Evolutionary conservation across 176 grass and related monocot species (phyloP).

Genomic region (Raddia guianensis): DNA sequence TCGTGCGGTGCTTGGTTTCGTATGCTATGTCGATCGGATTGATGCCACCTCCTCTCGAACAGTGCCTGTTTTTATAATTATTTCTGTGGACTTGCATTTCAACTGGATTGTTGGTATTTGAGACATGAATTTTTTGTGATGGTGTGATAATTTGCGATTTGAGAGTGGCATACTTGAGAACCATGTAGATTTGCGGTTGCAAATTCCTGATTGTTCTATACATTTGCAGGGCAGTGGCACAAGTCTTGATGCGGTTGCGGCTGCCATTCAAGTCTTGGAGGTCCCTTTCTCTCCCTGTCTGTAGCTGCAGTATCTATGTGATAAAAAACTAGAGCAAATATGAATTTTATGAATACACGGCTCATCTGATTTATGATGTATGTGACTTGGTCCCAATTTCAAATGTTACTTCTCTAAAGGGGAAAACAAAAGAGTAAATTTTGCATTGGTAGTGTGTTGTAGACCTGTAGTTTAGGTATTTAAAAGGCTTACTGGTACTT

Average conservation of each 20-base stretch:
- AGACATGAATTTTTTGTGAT: background rate
- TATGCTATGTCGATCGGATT: background rate
- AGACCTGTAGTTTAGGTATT: background rate
- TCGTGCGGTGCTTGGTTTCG: background rate
- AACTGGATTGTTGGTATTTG: background rate
- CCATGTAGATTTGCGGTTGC: background rate
- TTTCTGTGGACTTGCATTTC: background rate
- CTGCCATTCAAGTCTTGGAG: conserved; percentile 87
- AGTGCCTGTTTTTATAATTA: background rate
- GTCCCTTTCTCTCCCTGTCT: conserved; percentile 27
- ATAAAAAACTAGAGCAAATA: background rate
- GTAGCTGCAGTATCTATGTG: background rate
- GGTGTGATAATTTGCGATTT: background rate
- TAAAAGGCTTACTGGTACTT: background rate
- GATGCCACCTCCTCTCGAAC: background rate
- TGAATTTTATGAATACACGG: background rate
- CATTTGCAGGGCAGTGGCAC: conserved; percentile 61
- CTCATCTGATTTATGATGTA: background rate
- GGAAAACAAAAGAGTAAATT: background rate
- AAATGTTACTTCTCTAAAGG: background rate
- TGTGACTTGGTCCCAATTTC: background rate
- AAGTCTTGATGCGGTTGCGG: conserved; percentile 79
- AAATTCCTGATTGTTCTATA: conserved; percentile 29
- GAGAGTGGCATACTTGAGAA: background rate
- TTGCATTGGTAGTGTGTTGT: background rate